A percentile compares a stretch with the other conserved stretches of the same genome.
Evolutionary conservation across 768 basidiomycete genomes (phyloP).

Genomic region (Lactifluus rugatus): DNA sequence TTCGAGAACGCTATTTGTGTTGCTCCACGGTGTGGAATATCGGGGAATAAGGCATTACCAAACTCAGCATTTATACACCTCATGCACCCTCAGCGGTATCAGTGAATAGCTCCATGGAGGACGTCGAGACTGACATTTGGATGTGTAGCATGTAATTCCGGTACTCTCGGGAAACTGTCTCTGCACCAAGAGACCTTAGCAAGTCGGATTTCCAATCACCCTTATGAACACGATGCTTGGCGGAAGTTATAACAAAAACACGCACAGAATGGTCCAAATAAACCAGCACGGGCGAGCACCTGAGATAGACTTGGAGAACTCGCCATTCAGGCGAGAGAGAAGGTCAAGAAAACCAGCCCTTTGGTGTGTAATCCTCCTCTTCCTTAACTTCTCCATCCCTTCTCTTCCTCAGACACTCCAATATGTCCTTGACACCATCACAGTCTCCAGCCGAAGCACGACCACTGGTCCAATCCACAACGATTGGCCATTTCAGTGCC

Average conservation of each 20-base stretch:
- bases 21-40: too few species aligned
- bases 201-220: background rate
- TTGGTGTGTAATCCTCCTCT: conserved; percentile 38
- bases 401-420: conserved; percentile 54
- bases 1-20: too few species aligned
- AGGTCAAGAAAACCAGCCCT: conserved; percentile 44
- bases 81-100: too few species aligned
- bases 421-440: conserved; percentile 55
- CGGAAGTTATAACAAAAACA: background rate
- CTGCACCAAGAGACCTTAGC: background rate
- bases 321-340: background rate
- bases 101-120: too few species aligned
- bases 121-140: too few species aligned
- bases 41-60: too few species aligned
- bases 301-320: background rate
- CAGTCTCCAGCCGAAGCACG: conserved; percentile 55
- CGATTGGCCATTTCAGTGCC: conserved; percentile 68
- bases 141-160: background rate
- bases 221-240: too few species aligned
- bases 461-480: conserved; percentile 68
- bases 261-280: background rate
- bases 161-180: background rate
- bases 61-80: too few species aligned
- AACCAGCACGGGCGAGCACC: background rate
- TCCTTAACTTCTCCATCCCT: conserved; percentile 54